Percentiles rank a stretch among this genome's conserved stretches.
Evolutionary conservation across 177 flowering plant genomes (phyloP).

Genomic region (Telopea speciosissima): DNA sequence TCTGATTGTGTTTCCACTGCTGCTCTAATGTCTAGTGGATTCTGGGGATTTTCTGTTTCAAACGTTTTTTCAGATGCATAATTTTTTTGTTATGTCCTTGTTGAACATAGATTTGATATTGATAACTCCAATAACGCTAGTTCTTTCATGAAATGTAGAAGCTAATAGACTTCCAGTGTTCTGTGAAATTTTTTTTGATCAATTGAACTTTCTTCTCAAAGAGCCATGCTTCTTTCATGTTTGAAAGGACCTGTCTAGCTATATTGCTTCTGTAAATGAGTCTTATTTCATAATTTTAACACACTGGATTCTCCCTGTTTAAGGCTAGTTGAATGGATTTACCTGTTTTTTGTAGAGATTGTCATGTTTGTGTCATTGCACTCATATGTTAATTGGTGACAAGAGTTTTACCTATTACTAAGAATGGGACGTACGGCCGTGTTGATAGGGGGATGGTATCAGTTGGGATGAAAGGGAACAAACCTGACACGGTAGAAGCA

Average conservation of each 20-base stretch:
- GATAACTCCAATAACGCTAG: neutral
- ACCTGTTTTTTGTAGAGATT: neutral
- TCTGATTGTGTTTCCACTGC: neutral
- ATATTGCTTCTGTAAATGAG: no score
- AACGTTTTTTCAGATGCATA: neutral
- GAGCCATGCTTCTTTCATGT: neutral
- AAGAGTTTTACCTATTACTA: neutral
- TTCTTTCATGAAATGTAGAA: no score
- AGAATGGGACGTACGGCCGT: no score
- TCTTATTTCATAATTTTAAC: no score
- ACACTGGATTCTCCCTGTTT: neutral
- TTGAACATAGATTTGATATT: neutral
- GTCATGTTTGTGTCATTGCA: neutral
- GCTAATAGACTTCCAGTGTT: neutral
- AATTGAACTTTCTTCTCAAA: neutral
- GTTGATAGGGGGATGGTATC: no score
- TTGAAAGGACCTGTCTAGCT: neutral
- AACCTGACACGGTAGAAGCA: no score
- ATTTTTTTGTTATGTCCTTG: neutral
- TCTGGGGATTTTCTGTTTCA: neutral
- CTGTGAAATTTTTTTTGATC: no score
- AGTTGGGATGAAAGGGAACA: no score
- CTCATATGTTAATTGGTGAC: neutral
- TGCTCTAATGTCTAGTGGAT: neutral
- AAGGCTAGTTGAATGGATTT: neutral